Evolutionary conservation across 352 stramenopile genomes (phyloP), one percentile per base, ranked within the genome.

Genomic region (Plasmopara viticola): DNA sequence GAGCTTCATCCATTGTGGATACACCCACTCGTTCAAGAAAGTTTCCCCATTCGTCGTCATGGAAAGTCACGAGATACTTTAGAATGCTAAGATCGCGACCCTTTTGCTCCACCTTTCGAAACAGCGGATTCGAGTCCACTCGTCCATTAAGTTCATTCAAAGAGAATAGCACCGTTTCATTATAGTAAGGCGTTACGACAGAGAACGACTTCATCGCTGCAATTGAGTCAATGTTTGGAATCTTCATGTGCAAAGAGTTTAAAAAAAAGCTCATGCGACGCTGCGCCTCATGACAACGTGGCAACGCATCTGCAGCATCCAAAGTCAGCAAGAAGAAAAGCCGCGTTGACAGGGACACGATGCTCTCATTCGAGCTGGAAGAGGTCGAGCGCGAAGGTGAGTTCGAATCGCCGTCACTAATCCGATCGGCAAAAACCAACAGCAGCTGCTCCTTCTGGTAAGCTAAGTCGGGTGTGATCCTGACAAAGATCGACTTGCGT

Each of bases 181-280:
- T 94, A 71, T 92, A 95, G 68, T 95, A 95, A 29, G 85, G 85
- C 7, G 85, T 95, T 38, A 91, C 78, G 30, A 95, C 82, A 15
- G 81, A 92, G 51, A 95, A 94, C 34, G 85, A 95, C 38, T 89
- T 70, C 83, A 95, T 95, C 10, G 84, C 80, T 8, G 77, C 79
- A 52, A 94, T 90, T 28, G 81, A 87, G 40, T 86, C 63, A 44
- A 91, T 80, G 1, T 66, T 72, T n/a, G 85, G 83, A 62, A 95
- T 95, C 34, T 87, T 72, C 85, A 95, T 95, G 60, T 78, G 84
- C 44, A 95, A 45, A 31, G 85, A 95, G 57, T 95, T 95, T 40
- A 89, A 44, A 59, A 95, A 95, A 52, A 95, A 95, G 60, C 83
- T 90, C 80, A 95, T 89, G n/a, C 85, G 81, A 13, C 83, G 80